These are phyloP conservation scores for Jackrogersella multiformis DNA, from an alignment of 495 filamentous ascomycete species.

Conservation along the genomic window DNA sequence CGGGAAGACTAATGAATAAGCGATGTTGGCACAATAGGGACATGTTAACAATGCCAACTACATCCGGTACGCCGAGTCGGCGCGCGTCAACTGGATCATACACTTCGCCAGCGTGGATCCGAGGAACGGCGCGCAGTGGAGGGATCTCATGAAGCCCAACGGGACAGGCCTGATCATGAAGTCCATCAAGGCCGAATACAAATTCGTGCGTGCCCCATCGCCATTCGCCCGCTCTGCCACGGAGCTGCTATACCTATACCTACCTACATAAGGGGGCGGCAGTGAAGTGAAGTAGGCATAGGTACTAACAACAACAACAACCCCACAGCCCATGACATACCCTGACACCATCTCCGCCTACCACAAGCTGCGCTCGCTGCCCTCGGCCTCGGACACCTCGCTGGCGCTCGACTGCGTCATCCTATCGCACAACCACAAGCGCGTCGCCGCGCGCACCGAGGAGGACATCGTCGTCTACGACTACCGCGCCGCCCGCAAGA, in stretches of 20 bases:
- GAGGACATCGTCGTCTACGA: slow-evolving; percentile 91
- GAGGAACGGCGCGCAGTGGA: slow-evolving; percentile 71
- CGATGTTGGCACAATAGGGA: slow-evolving; percentile 51
- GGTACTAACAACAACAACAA: background rate
- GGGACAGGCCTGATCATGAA: slow-evolving; percentile 80
- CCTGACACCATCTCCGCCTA: slow-evolving; percentile 89
- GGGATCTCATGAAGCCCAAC: slow-evolving; percentile 70
- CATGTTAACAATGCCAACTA: slow-evolving; percentile 94
- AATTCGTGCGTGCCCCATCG: slow-evolving; percentile 73
- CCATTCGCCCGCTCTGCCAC: background rate
- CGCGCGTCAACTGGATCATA: slow-evolving; percentile 81
- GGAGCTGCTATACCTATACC: too few relatives aligned
- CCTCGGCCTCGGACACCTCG: slow-evolving; percentile 43
- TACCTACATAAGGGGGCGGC: too few relatives aligned
- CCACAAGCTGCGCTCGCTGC: slow-evolving; percentile 73
- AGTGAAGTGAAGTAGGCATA: too few relatives aligned
- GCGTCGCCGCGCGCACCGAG: slow-evolving; percentile 78
- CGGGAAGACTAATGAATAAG: slow-evolving; percentile 9
- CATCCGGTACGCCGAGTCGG: slow-evolving; percentile 84
- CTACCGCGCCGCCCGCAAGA: slow-evolving; percentile 69
- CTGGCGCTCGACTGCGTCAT: slow-evolving; percentile 68
- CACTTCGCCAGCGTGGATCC: slow-evolving; percentile 80
- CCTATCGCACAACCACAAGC: slow-evolving; percentile 79
- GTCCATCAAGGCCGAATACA: slow-evolving; percentile 86
- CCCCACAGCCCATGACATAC: slow-evolving; percentile 79